Evolutionary conservation across 805 yeast genomes (phyloP), one percentile per base, ranked within the genome.

Genomic region (Candida glaebosa): DNA sequence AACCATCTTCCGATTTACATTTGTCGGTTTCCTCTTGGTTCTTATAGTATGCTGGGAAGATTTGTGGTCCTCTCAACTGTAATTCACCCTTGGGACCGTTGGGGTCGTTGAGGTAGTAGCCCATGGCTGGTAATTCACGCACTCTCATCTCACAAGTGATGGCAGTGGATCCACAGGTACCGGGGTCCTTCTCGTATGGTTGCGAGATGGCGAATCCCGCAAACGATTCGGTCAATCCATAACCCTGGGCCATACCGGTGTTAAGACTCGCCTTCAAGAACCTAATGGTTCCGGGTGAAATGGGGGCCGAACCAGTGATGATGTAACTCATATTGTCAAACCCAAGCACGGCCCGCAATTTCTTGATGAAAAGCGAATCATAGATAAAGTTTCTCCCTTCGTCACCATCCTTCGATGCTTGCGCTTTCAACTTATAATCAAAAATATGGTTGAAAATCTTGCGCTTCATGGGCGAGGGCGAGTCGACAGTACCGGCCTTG

Each of bases 191-290:
- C 39, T 81, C 87, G 45, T 53, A 63, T 4, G 61, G 59, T 32
- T 56, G 56, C 46, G 65, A 54, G 63, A 68, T 47, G 16, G 70
- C 60, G 37, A 76, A 55, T 4, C 82, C 83, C 2, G 83, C 84
- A 51, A 80, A 75, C 6, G 81, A 68, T 56, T 82, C 88, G 5
- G 86, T 79, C 28, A 81, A 69, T 1, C 90, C 91, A 59, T 83
- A 84, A 16, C 91, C 93, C 60, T 84, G 89, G 16, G 61, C 49
- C 45, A 77, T 74, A 67, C 73, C 76, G 45, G 76, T 59, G 47
- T 76, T 76, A 40, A 84, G 70, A 2, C 80, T 71, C 12, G 81
- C 80, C 50, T 79, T 75, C 50, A 85, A 60, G 54, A 82, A 84
- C 43, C 66, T 59, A 34, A 82, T 67, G 1, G 88, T 80, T 31